Evolutionary conservation across 2,329 filamentous ascomycete species (phyloP).

Genomic region (Tolypocladium ophioglossoides): DNA sequence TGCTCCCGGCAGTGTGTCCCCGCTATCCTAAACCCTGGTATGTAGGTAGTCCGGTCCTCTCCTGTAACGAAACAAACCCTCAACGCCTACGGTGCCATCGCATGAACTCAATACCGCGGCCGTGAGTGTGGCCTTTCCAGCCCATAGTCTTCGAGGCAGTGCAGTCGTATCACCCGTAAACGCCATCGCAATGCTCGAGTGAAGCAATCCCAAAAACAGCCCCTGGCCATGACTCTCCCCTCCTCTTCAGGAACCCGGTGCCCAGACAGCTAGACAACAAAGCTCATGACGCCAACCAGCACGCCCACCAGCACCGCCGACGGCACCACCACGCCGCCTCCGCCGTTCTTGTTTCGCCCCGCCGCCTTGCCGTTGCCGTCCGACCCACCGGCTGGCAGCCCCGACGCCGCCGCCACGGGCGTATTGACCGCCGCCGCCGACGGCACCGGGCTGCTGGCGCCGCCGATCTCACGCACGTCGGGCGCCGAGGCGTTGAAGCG

Average conservation of each 20-base stretch:
- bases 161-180: background rate
- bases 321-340: background rate
- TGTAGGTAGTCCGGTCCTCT: background rate
- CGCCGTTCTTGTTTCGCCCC: slow-evolving; percentile 2
- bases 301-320: background rate
- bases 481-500: slow-evolving; percentile 41
- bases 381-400: slow-evolving; percentile 14
- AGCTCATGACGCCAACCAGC: background rate
- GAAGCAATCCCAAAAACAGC: background rate
- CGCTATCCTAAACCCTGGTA: background rate
- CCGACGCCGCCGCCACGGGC: slow-evolving; percentile 38
- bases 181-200: background rate
- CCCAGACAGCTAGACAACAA: background rate
- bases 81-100: background rate
- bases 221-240: background rate
- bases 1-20: background rate
- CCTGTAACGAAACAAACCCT: background rate
- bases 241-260: too few relatives aligned
- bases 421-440: slow-evolving; percentile 39
- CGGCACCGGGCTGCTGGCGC: slow-evolving; percentile 38
- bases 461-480: slow-evolving; percentile 44
- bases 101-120: background rate
- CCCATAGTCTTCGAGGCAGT: background rate
- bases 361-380: background rate
- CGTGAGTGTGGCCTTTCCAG: background rate